phyloP scores from a whole-genome alignment of 1,139 yeast genomes.

The Pichia sp. region DNA sequence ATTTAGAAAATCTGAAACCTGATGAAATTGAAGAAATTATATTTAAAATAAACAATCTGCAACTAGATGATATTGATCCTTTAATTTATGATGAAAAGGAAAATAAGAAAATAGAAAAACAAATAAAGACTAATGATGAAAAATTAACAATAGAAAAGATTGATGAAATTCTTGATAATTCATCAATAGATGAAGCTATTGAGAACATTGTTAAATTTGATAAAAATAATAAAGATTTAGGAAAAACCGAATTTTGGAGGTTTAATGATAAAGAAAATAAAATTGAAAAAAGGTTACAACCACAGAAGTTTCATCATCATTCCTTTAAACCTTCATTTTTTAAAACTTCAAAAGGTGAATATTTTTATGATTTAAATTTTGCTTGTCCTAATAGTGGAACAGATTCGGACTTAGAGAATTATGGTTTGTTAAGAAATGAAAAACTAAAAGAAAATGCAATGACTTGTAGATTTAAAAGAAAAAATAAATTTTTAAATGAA shows the following conservation, averaged over 20 bases:
- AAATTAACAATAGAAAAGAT: not conserved
- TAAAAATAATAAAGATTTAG: not conserved
- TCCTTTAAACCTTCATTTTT: conserved; percentile 1
- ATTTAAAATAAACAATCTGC: not conserved
- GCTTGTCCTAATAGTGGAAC: conserved; percentile 19
- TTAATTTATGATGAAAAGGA: not conserved
- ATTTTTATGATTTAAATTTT: conserved; percentile 5
- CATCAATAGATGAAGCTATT: not conserved
- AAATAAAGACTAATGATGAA: not conserved
- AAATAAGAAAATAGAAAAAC: not conserved
- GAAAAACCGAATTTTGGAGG: conserved; percentile 12
- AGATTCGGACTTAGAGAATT: conserved; percentile 3
- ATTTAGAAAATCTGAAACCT: not conserved
- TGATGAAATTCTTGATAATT: not conserved
- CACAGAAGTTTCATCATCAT: conserved; percentile 20
- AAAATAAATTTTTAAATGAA: not conserved
- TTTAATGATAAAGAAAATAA: not conserved
- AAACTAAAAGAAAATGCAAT: conserved; percentile 12
- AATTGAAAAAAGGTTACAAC: conserved; percentile 12
- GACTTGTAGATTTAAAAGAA: conserved; percentile 13
- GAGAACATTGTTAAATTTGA: conserved; percentile 2
- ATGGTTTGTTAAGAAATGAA: conserved; percentile 4
- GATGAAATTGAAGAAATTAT: conserved; percentile 2
- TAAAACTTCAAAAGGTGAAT: not conserved
- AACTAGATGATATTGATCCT: not conserved